phyloP scores from a whole-genome alignment of 2,329 filamentous ascomycete species.

The Epichloe sibirici region DNA sequence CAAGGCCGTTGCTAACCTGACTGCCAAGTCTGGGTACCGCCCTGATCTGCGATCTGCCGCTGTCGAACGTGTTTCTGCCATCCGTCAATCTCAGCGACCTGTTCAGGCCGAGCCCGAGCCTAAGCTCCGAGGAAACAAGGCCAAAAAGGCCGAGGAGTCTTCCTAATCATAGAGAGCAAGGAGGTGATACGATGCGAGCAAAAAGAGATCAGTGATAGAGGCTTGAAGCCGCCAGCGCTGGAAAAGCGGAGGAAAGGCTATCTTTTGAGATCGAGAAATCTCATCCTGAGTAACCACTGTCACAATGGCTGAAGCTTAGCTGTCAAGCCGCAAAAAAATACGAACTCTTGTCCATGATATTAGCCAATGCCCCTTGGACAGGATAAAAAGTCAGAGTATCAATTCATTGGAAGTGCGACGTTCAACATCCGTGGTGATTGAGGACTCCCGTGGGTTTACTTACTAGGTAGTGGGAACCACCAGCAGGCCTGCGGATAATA shows the following conservation, averaged over 20 bases:
- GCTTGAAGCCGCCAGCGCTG: background rate
- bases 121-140: slow-evolving; percentile 72
- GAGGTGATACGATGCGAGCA: background rate
- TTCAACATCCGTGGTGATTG: background rate
- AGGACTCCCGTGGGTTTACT: background rate
- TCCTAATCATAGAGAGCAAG: slow-evolving; percentile 13
- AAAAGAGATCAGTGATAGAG: background rate
- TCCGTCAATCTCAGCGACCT: slow-evolving; percentile 66
- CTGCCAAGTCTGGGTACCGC: slow-evolving; percentile 79
- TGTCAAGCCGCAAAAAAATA: background rate
- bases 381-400: background rate
- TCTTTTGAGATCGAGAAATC: background rate
- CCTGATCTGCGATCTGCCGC: slow-evolving; percentile 64
- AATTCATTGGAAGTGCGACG: background rate
- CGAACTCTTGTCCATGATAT: background rate
- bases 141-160: slow-evolving; percentile 51
- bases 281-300: background rate
- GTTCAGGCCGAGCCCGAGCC: slow-evolving; percentile 62
- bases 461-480: no score
- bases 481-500: no score
- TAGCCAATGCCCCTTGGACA: background rate
- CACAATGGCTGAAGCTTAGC: background rate
- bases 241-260: background rate
- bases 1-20: slow-evolving; percentile 71
- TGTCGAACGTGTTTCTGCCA: slow-evolving; percentile 75